phyloP scores from a whole-genome alignment of 352 stramenopile species.

The Phytophthora lateralis region DNA sequence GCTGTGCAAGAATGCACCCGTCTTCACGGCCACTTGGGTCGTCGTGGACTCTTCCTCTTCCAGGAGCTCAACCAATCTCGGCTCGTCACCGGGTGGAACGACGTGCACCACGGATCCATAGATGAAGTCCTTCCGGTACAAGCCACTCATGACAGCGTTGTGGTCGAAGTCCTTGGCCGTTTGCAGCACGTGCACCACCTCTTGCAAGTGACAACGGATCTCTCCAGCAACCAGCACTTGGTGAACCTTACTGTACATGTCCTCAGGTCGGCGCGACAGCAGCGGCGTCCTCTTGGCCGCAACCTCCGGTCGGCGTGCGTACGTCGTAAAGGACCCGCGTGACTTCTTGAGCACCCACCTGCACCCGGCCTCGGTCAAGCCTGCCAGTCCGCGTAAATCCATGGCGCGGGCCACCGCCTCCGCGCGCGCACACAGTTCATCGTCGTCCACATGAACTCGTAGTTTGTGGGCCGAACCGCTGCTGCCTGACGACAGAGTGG shows the following conservation, averaged over 20 bases:
- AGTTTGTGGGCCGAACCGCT: conserved; percentile 11
- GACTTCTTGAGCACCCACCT: conserved; percentile 32
- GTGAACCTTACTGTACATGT: conserved; percentile 5
- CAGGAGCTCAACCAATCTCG: conserved; percentile 17
- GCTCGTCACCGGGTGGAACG: conserved; percentile 14
- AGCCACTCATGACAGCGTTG: conserved; percentile 34
- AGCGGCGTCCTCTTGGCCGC: not conserved
- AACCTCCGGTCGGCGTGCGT: conserved; percentile 11
- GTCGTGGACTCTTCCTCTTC: conserved; percentile 19
- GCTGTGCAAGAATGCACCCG: conserved; percentile 38
- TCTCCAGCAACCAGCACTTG: conserved; percentile 34
- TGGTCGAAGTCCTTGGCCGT: conserved; percentile 32
- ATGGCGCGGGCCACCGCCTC: conserved; percentile 21
- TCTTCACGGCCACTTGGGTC: conserved; percentile 42
- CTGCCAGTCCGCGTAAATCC: conserved; percentile 31
- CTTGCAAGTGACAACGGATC: conserved; percentile 34
- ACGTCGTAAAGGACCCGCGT: conserved; percentile 29
- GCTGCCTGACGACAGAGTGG: conserved; percentile 14
- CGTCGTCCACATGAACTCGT: conserved; percentile 38
- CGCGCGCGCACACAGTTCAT: conserved; percentile 34
- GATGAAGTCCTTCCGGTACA: conserved; percentile 42
- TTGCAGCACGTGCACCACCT: conserved; percentile 30
- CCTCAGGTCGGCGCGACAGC: not conserved
- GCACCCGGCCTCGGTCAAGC: conserved; percentile 9
- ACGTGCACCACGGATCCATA: conserved; percentile 42